Percentiles rank a stretch among this genome's conserved stretches.
phyloP scores from a whole-genome alignment of 2,329 filamentous ascomycete genomes.

The Lecanicillium sp. region DNA sequence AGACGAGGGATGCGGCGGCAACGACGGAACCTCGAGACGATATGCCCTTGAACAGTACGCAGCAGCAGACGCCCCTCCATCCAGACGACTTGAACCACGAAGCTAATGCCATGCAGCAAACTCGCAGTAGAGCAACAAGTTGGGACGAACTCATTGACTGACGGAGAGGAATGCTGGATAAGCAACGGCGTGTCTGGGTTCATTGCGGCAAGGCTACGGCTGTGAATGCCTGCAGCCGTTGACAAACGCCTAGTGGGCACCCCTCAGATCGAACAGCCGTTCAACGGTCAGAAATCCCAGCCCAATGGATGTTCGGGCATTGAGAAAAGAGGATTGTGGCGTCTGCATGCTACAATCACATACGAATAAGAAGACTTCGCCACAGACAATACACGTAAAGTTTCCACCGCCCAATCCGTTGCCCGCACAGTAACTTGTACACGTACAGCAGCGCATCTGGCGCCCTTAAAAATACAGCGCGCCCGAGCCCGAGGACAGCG shows the following conservation, averaged over 20 bases:
- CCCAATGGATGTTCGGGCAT: too few relatives aligned
- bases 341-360: not conserved
- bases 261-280: not conserved
- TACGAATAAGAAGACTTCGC: too few relatives aligned
- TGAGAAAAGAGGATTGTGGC: not conserved
- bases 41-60: slow-evolving; percentile 69
- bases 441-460: too few relatives aligned
- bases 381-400: too few relatives aligned
- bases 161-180: slow-evolving; percentile 78
- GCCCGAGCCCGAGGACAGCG: not conserved
- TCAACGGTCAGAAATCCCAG: too few relatives aligned
- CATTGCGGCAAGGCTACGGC: slow-evolving; percentile 39
- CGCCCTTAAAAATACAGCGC: too few relatives aligned
- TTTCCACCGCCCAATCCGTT: too few relatives aligned
- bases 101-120: slow-evolving; percentile 28
- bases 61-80: not conserved
- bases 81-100: slow-evolving; percentile 11
- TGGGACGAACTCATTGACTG: slow-evolving; percentile 49
- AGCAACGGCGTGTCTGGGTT: slow-evolving; percentile 87
- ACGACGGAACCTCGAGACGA: slow-evolving; percentile 73
- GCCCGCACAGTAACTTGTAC: too few relatives aligned
- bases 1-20: slow-evolving; percentile 60
- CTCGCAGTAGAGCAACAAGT: slow-evolving; percentile 63
- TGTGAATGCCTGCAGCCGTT: slow-evolving; percentile 18
- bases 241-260: not conserved